phyloP scores from a whole-genome alignment of 305 asterid genomes.

The Fraxinus floribunda region DNA sequence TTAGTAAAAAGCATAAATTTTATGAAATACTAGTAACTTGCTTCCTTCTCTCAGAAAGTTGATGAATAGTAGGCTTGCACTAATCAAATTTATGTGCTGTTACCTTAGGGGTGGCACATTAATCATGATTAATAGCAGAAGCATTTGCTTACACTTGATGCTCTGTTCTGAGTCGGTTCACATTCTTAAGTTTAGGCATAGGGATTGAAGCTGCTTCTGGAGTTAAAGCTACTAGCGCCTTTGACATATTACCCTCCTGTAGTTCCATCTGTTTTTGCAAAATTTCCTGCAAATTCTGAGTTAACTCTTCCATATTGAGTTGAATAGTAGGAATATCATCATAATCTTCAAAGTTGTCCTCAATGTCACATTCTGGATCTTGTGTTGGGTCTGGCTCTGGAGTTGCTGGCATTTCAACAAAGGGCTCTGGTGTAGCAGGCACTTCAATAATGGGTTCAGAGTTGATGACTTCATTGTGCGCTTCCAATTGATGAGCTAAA shows the following conservation, averaged over 20 bases:
- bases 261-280: constrained; percentile 61
- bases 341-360: constrained; percentile 61
- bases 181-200: constrained; percentile 82
- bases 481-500: constrained; percentile 40
- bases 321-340: constrained; percentile 72
- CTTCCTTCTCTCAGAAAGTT: constrained; percentile 1
- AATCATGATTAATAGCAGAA: constrained; percentile 10
- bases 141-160: constrained; percentile 30
- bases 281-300: constrained; percentile 73
- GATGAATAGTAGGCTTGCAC: constrained; percentile 7
- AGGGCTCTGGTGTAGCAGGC: constrained; percentile 7
- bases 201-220: constrained; percentile 91
- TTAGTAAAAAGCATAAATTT: neutral
- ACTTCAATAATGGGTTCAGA: constrained; percentile 44
- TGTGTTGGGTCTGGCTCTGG: constrained; percentile 47
- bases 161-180: constrained; percentile 94
- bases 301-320: constrained; percentile 76
- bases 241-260: constrained; percentile 73
- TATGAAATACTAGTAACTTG: constrained; percentile 7
- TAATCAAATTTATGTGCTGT: constrained; percentile 12
- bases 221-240: constrained; percentile 84
- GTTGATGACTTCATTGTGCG: constrained; percentile 34
- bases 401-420: constrained; percentile 62
- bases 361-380: constrained; percentile 59
- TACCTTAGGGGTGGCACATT: constrained; percentile 11